These are phyloP conservation scores for Apiotrichum montevideense DNA, from an alignment of 1,284 basidiomycete species.

Conservation along the genomic window DNA sequence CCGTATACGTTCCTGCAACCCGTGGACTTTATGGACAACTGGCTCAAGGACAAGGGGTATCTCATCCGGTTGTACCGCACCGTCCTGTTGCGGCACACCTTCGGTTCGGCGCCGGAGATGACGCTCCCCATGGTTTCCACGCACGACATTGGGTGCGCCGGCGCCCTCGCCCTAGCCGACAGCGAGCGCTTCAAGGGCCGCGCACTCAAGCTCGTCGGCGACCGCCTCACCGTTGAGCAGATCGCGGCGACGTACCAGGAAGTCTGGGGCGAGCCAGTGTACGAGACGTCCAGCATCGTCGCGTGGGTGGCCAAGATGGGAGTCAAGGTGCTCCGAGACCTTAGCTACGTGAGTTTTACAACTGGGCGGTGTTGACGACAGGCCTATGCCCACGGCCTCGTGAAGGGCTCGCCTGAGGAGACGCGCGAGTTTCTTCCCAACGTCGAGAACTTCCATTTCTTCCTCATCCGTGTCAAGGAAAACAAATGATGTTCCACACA, in stretches of 20 bases:
- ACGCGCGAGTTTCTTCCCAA: slow-evolving; percentile 16
- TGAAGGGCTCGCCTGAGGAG: too few species aligned
- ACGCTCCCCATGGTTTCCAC: slow-evolving; percentile 19
- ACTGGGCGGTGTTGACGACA: slow-evolving; percentile 17
- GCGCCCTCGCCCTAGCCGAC: slow-evolving; percentile 19
- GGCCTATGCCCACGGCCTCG: background rate
- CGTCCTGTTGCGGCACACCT: slow-evolving; percentile 21
- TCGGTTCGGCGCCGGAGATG: slow-evolving; percentile 13
- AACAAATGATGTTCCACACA: too few species aligned
- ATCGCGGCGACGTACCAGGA: slow-evolving; percentile 20
- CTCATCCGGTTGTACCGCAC: slow-evolving; percentile 23
- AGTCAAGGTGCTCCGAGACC: too few species aligned
- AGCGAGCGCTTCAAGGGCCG: slow-evolving; percentile 8
- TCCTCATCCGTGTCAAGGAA: slow-evolving; percentile 24
- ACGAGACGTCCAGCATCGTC: slow-evolving; percentile 13
- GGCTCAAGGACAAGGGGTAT: slow-evolving; percentile 18
- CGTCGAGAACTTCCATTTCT: slow-evolving; percentile 21
- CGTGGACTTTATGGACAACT: slow-evolving; percentile 21
- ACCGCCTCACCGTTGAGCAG: slow-evolving; percentile 19
- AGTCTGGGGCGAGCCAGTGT: slow-evolving; percentile 13
- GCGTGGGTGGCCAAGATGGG: slow-evolving; percentile 10
- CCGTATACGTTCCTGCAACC: slow-evolving; percentile 9
- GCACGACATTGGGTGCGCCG: slow-evolving; percentile 24
- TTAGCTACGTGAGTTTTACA: slow-evolving; percentile 22
- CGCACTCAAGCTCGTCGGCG: slow-evolving; percentile 21